Base-by-base conservation (phyloP, 371 early-diverging fungal species). In the Saksenaea oblongispora region DNA sequence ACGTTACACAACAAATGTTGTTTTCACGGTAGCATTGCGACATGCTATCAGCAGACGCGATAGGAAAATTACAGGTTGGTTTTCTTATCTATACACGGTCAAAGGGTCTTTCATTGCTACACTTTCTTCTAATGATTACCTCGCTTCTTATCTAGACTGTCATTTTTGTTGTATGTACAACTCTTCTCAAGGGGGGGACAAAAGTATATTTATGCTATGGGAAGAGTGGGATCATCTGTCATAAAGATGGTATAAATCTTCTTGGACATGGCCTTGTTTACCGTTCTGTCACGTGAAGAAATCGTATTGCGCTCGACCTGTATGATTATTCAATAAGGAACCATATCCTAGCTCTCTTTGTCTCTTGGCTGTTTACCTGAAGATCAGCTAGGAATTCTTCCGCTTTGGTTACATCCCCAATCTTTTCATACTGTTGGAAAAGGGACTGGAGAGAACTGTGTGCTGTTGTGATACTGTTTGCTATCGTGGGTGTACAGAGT, bases 401-500 rank as follows among this genome's bases (percentile, higher is more conserved):
- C 11, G 73, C 65, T 36, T 56, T 35, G 34, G 39, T 37, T 22
- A 61, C 34, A 36, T 35, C 27, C 10, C 58, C 47, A 22, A 47
- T n/a, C 31, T 76, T 68, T 31, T 66, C 56, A 59, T 90, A 92
- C 1, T 80, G 81, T 1, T 76, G 74, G 44, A 85, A 79, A 3
- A 92, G 73, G 0, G 78, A 69, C 31, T 75, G 75, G 15, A 87
- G 34, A 2, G 85, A 83, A 3, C 90, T 88, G 58, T 90, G 90
- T 18, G 44, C 69, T 3, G 56, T 37, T 1, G 74, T 75, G 10
- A 93, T 79, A 26, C 86, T 83, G 15, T 71, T 75, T 3, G 93
- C 90, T 3, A 84, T 69, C 1, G 75, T 61, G 9, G 79, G 77
- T 1, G 90, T 87, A 37, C 87, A 83, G 34, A 83, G 69, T 37